Evolutionary conservation across 805 yeast genomes (phyloP).

Genomic region (Saccharomycopsis capsularis): DNA sequence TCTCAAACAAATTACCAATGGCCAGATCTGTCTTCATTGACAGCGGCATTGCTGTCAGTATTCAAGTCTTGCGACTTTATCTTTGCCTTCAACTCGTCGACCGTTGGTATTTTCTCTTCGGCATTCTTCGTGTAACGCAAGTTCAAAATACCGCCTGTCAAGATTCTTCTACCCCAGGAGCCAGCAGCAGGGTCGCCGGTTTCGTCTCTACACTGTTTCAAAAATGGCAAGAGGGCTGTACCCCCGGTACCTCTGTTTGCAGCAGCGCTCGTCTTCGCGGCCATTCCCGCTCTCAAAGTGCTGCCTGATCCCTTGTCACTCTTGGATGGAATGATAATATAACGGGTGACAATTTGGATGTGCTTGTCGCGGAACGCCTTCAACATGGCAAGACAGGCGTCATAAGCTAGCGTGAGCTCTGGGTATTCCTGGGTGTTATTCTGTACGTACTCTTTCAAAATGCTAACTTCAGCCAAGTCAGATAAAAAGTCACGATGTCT

Average conservation of each 20-base stretch:
- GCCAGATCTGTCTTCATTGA: constrained; percentile 2
- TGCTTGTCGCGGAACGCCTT: constrained; percentile 87
- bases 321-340: constrained; percentile 73
- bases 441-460: constrained; percentile 58
- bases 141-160: constrained; percentile 43
- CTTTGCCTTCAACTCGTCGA: neutral
- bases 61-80: neutral
- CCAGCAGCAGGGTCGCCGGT: constrained; percentile 94
- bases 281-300: constrained; percentile 63
- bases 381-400: constrained; percentile 84
- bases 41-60: neutral
- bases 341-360: constrained; percentile 85
- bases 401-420: constrained; percentile 66
- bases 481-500: constrained; percentile 69
- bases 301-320: constrained; percentile 47
- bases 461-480: constrained; percentile 48
- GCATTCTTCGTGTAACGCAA: constrained; percentile 22
- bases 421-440: constrained; percentile 34
- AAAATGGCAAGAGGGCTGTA: constrained; percentile 80
- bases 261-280: constrained; percentile 33
- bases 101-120: neutral
- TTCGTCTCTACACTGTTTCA: constrained; percentile 93
- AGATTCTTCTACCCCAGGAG: constrained; percentile 74
- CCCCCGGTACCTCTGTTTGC: constrained; percentile 87
- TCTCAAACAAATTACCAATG: constrained; percentile 8